phyloP scores from a whole-genome alignment of 768 basidiomycete genomes.

The Xanthoconium purpureum region DNA sequence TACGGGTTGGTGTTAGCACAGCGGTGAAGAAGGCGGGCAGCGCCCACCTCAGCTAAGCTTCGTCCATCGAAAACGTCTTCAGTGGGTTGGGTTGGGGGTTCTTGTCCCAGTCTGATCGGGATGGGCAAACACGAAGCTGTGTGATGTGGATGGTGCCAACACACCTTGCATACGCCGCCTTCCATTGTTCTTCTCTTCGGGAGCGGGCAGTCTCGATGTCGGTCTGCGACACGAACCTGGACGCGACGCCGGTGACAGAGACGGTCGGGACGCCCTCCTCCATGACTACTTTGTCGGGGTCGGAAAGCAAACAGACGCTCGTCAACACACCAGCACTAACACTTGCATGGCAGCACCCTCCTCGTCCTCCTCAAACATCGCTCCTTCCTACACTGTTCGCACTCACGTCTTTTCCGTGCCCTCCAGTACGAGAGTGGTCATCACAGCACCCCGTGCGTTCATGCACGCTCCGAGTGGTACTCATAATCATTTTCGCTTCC shows the following conservation, averaged over 20 bases:
- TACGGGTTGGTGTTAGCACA: conserved; percentile 30
- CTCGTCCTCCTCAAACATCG: conserved; percentile 24
- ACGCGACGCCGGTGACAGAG: conserved; percentile 69
- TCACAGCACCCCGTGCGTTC: conserved; percentile 68
- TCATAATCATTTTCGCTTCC: conserved; percentile 7
- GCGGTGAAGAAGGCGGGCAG: conserved; percentile 6
- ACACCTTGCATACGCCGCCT: conserved; percentile 82
- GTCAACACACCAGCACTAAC: too few species aligned
- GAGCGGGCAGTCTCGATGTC: conserved; percentile 73
- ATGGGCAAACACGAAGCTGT: conserved; percentile 1
- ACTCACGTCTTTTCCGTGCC: conserved; percentile 23
- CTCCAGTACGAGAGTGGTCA: conserved; percentile 51
- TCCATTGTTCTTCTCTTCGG: conserved; percentile 82
- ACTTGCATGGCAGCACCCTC: too few species aligned
- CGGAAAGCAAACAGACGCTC: conserved; percentile 16
- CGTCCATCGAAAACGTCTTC: conserved; percentile 82
- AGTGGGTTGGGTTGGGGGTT: conserved; percentile 70
- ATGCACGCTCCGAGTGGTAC: neutral
- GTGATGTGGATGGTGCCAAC: neutral
- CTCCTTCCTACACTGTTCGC: conserved; percentile 30
- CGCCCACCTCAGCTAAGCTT: conserved; percentile 82
- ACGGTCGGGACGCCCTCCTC: conserved; percentile 72
- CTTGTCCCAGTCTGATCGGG: conserved; percentile 67
- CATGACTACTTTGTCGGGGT: conserved; percentile 37
- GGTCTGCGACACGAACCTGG: conserved; percentile 77